Evolutionary conservation across 441 rosid genomes (phyloP).

Genomic region (Pelargonium australe): DNA sequence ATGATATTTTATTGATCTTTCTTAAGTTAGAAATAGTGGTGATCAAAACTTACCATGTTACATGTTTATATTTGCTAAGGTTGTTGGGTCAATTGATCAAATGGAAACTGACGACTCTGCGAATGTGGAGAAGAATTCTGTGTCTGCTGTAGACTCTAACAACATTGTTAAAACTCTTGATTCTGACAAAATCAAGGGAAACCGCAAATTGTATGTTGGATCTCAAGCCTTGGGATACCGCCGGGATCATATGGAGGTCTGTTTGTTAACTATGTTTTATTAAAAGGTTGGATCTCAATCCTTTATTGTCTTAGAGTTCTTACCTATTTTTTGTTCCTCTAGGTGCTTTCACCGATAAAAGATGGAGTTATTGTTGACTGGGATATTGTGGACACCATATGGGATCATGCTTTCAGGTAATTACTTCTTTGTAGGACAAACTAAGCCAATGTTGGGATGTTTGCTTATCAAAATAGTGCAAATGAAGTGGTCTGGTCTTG

Average conservation of each 20-base stretch:
- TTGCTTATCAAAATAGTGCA: not conserved
- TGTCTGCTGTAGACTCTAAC: slow-evolving; percentile 48
- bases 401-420: slow-evolving; percentile 98
- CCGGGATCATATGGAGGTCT: slow-evolving; percentile 91
- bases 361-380: slow-evolving; percentile 94
- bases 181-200: slow-evolving; percentile 55
- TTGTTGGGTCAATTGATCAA: slow-evolving; percentile 83
- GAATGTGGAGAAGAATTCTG: slow-evolving; percentile 41
- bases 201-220: slow-evolving; percentile 77
- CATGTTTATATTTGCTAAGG: slow-evolving; percentile 38
- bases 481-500: not conserved
- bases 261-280: slow-evolving; percentile 14
- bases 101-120: slow-evolving; percentile 77
- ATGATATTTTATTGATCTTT: too few relatives aligned
- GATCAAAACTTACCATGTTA: not conserved
- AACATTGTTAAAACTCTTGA: slow-evolving; percentile 36
- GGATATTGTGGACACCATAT: slow-evolving; percentile 91
- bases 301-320: not conserved
- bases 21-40: too few relatives aligned
- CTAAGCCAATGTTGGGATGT: not conserved
- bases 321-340: slow-evolving; percentile 17
- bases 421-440: not conserved
- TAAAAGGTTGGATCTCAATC: not conserved
- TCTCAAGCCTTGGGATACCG: slow-evolving; percentile 86
- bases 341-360: slow-evolving; percentile 80